Evolutionary conservation across 1,284 basidiomycete species (phyloP).

Genomic region (Sporisorium iseilematis-ciliati): DNA sequence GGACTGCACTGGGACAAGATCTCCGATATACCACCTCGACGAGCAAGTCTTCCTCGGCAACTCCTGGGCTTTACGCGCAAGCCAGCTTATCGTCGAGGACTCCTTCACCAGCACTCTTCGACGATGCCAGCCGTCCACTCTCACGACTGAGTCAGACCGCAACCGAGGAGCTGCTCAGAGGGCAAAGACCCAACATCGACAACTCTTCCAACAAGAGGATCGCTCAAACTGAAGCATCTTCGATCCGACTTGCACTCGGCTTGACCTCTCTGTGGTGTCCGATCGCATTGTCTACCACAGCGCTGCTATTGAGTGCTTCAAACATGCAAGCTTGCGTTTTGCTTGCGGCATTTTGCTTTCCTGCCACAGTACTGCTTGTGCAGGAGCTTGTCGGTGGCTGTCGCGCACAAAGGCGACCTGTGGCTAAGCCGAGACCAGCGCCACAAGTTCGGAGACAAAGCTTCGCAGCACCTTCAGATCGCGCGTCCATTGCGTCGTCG

Average conservation of each 20-base stretch:
- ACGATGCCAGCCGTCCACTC: background rate
- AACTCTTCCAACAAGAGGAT: background rate
- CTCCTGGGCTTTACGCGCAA: background rate
- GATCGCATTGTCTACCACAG: conserved; percentile 3
- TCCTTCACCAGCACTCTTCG: background rate
- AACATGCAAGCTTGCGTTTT: conserved; percentile 5
- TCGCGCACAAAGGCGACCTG: background rate
- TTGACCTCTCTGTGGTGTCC: conserved; percentile 15
- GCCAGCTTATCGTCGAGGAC: background rate
- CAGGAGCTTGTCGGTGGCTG: conserved; percentile 9
- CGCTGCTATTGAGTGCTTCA: background rate
- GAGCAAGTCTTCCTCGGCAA: conserved; percentile 4
- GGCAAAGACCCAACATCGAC: background rate
- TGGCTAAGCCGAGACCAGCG: background rate
- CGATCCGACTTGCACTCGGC: background rate
- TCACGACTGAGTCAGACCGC: background rate
- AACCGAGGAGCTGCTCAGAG: conserved; percentile 1
- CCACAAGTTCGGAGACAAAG: background rate
- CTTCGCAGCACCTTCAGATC: conserved; percentile 1
- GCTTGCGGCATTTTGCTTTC: conserved; percentile 16
- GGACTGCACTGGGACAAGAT: background rate
- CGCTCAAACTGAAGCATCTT: background rate
- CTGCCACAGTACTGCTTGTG: conserved; percentile 7
- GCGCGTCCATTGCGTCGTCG: conserved; percentile 13
- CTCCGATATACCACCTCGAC: conserved; percentile 6